Evolutionary conservation across 345 rosid species (phyloP).

Genomic region (Diplotaxis tenuifolia): DNA sequence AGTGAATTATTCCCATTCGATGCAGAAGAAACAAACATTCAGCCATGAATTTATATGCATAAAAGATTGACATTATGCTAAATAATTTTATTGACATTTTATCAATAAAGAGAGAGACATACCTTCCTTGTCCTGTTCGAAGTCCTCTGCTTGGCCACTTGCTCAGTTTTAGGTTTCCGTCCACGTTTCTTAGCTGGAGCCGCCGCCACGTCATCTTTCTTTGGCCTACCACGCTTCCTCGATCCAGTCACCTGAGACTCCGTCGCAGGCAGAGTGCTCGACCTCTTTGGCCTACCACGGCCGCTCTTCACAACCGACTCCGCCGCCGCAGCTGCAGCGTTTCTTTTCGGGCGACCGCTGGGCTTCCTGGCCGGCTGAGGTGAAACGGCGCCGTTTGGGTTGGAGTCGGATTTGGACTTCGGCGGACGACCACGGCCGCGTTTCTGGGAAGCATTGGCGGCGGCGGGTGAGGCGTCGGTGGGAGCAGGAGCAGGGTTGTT

Average conservation of each 20-base stretch:
- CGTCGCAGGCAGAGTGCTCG: not conserved
- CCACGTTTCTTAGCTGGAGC: slow-evolving; percentile 44
- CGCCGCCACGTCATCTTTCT: slow-evolving; percentile 28
- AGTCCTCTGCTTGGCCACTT: slow-evolving; percentile 32
- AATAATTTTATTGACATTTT: not conserved
- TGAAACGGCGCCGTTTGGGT: slow-evolving; percentile 6
- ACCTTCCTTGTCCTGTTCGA: slow-evolving; percentile 72
- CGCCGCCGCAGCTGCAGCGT: slow-evolving; percentile 11
- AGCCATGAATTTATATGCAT: not conserved
- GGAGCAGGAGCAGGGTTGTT: not conserved
- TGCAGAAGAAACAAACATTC: not conserved
- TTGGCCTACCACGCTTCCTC: slow-evolving; percentile 63
- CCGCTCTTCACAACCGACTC: slow-evolving; percentile 12
- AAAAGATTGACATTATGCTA: not conserved
- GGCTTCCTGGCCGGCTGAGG: slow-evolving; percentile 22
- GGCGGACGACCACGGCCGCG: slow-evolving; percentile 76
- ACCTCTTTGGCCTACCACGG: slow-evolving; percentile 31
- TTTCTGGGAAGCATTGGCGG: slow-evolving; percentile 30
- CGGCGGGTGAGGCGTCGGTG: slow-evolving; percentile 21
- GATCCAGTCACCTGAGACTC: slow-evolving; percentile 3
- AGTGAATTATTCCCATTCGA: not conserved
- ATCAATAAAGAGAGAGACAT: slow-evolving; percentile 1
- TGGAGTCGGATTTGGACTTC: slow-evolving; percentile 37
- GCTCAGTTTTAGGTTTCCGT: slow-evolving; percentile 44
- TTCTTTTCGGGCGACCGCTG: slow-evolving; percentile 46